phyloP scores from a whole-genome alignment of 2,329 filamentous ascomycete genomes.

The Cryphonectria japonica region DNA sequence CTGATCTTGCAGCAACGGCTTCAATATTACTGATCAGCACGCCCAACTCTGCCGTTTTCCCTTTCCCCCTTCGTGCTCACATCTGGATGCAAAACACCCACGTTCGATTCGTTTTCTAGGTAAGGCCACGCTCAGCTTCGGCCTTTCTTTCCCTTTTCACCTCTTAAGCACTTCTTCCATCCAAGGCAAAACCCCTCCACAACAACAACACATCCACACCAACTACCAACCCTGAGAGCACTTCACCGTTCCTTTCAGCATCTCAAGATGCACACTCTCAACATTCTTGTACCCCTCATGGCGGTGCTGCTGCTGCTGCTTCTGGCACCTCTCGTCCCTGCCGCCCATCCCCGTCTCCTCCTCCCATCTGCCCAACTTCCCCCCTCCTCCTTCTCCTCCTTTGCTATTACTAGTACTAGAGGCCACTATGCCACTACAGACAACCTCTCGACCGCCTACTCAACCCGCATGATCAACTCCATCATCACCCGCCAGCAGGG shows the following conservation, averaged over 20 bases:
- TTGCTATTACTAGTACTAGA: no score
- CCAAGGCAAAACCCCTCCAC: not conserved
- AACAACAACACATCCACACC: not conserved
- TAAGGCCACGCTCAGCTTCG: not conserved
- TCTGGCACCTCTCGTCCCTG: not conserved
- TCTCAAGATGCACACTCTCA: not conserved
- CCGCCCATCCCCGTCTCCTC: not conserved
- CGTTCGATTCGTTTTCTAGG: not conserved
- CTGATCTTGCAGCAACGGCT: not conserved
- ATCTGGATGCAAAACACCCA: not conserved
- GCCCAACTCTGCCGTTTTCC: not conserved
- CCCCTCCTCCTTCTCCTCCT: not conserved
- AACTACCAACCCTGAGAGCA: not conserved
- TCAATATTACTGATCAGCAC: not conserved
- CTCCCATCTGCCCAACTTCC: not conserved
- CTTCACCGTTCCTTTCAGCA: no score
- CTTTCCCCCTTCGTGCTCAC: not conserved
- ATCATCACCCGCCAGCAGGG: constrained; percentile 27
- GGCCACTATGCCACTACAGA: not conserved
- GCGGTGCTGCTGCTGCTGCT: not conserved
- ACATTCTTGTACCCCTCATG: not conserved
- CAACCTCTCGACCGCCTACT: constrained; percentile 10
- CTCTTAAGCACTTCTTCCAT: not conserved
- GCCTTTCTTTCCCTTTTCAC: not conserved
- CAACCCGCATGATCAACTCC: constrained; percentile 21